Evolutionary conservation across 345 rosid species (phyloP), one percentile per base, ranked within the genome.

Genomic region (Rhizophora mangle): DNA sequence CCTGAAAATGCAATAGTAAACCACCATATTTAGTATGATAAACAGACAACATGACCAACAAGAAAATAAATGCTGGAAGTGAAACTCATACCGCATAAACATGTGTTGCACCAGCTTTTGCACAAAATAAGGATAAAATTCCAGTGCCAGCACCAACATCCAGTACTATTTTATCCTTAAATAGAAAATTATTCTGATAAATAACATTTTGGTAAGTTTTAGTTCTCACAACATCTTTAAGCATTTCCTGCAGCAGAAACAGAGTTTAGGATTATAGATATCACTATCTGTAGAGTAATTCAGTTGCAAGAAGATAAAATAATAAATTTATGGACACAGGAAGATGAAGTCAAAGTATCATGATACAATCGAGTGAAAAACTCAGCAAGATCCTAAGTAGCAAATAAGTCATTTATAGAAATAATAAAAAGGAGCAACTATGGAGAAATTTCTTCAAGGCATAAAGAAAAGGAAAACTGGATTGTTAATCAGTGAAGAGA

Each of bases 131-230:
- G 78, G 99, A 96, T 73, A 96, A 80, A 71, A 96, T 96, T 21
- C 98, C 98, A 30, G 99, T 95, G 62, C 99, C 99, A 55, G 99
- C 97, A 74, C 99, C 99, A 71, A 96, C 98, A 79, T 96, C 98
- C 76, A 96, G 93, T 68, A 92, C 97, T 56, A 96, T 81, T 75
- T 96, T 96, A 81, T 89, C 79, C 88, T 90, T 85, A 73, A 96
- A 87, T 29, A 96, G 82, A 79, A 96, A 96, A 80, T 85, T 90
- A 82, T 96, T 96, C 65, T 89, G 89, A 69, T 92, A 89, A 79
- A 96, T 96, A 67, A 88, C 99, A 71, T 90, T 90, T 84, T 90
- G 97, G 77, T 95, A 95, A 46, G 97, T 92, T 86, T 89, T 90
- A 8, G 99, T 96, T 83, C 99, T 89, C 70, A 96, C 97, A 0